Percentiles rank a stretch among this genome's conserved stretches.
phyloP scores from a whole-genome alignment of 2,329 filamentous ascomycete species.

The Pezicula rhizophila region DNA sequence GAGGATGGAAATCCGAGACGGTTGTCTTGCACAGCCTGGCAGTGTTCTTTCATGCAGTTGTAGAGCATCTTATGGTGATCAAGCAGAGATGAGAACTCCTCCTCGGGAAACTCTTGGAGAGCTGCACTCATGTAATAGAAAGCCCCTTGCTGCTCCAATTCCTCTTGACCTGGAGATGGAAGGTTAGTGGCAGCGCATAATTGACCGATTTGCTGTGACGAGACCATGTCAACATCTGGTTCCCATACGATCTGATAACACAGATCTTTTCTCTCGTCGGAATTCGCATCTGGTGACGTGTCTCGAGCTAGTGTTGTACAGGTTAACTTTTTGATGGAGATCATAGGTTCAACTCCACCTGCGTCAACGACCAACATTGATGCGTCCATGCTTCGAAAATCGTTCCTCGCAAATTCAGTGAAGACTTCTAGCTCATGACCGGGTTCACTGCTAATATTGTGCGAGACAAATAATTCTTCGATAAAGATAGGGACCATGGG shows the following conservation, averaged over 20 bases:
- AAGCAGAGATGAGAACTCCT: not conserved
- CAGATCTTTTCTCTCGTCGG: not conserved
- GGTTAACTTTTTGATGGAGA: not conserved
- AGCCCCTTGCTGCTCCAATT: not conserved
- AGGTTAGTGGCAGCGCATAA: not conserved
- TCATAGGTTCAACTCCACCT: not conserved
- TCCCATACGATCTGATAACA: not conserved
- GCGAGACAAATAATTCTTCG: conserved; percentile 15
- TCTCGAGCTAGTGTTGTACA: not conserved
- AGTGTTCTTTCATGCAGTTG: not conserved
- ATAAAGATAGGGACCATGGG: conserved; percentile 26
- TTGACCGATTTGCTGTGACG: not conserved
- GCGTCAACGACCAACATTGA: not conserved
- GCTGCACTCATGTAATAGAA: not conserved
- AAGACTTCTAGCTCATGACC: not conserved
- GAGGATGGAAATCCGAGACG: not conserved
- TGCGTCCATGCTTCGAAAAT: not conserved
- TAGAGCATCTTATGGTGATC: not conserved
- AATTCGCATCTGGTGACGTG: not conserved
- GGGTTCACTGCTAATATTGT: not conserved
- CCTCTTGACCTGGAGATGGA: not conserved
- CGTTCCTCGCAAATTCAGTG: not conserved
- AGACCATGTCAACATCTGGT: not conserved
- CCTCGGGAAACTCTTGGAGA: not conserved
- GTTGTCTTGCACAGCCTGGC: not conserved